Evolutionary conservation across 768 basidiomycete genomes (phyloP).

Genomic region (Phylloporus arenicola): DNA sequence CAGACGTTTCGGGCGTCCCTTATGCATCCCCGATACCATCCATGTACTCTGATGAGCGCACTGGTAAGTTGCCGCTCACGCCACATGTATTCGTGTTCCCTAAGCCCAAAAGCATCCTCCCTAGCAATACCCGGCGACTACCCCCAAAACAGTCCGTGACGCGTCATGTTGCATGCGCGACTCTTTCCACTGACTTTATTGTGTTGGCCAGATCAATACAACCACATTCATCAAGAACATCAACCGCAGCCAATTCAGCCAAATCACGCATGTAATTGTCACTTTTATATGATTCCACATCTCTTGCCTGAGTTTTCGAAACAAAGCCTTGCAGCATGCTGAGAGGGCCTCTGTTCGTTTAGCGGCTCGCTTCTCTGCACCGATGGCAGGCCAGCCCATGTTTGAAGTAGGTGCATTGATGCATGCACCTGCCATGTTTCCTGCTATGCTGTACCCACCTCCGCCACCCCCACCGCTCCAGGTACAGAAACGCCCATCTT

Average conservation of each 20-base stretch:
- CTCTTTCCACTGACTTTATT: constrained; percentile 14
- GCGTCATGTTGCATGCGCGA: constrained; percentile 5
- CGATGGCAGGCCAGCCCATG: constrained; percentile 27
- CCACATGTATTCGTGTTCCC: constrained; percentile 7
- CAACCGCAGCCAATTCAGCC: constrained; percentile 26
- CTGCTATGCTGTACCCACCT: constrained; percentile 27
- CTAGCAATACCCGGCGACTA: constrained; percentile 43
- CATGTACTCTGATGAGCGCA: constrained; percentile 55
- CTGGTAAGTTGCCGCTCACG: constrained; percentile 36
- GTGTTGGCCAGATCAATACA: constrained; percentile 26
- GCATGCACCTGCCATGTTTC: constrained; percentile 26
- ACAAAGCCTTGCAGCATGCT: constrained; percentile 45
- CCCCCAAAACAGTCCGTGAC: constrained; percentile 38
- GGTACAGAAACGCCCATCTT: constrained; percentile 34
- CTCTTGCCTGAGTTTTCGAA: constrained; percentile 18
- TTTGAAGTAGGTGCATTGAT: constrained; percentile 33
- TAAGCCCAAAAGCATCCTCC: constrained; percentile 15
- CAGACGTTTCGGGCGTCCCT: constrained; percentile 30
- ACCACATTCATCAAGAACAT: constrained; percentile 31
- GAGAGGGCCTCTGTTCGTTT: constrained; percentile 57
- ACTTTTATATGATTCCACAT: constrained; percentile 16
- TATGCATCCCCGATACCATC: constrained; percentile 44
- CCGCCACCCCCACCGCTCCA: constrained; percentile 26
- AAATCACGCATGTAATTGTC: constrained; percentile 31
- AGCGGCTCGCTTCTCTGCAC: constrained; percentile 44